Base-by-base conservation (phyloP, 1,139 yeast species). In the Pichia sp. region DNA sequence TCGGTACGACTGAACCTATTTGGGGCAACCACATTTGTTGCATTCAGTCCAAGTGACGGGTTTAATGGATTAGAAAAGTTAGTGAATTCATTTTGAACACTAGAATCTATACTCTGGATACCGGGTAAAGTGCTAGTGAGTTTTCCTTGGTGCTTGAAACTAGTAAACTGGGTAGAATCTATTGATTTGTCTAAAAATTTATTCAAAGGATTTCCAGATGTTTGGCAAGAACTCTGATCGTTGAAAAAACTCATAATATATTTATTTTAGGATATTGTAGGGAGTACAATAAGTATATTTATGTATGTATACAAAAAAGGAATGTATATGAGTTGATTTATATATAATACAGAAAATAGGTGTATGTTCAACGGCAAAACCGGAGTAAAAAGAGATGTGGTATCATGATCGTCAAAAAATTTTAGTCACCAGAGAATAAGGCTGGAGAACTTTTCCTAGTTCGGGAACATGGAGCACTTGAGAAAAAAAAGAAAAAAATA, bases 81-180 rank as follows among this genome's bases (percentile, higher is more conserved):
- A 18, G 47, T 39, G 37, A 51, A 56, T 6, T 55, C 58, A 24
- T 44, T 42, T 32, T 50, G 53, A 16, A 50, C 23, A 4, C 27
- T 5, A 6, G 7, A 22, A 39, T 54, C 61, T 23, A 51, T 45
- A 16, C 45, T 39, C 15, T 43, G 47, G 26, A 47, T 44, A 46
- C 42, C 46, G 45, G 47, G 51, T 30, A 40, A 39, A 6, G 22
- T 40, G 9, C 6, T 15, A 13, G 45, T n/a, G 24, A 6, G 11
- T 4, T 13, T 8, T 5, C 22, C 23, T 9, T 22, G 12, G 9
- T 36, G 32, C 25, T 44, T 44, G 12, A 42, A 24, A n/a, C 34
- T 34, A 22, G 18, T 30, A 15, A 34, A 12, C 13, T 38, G 23
- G n/a, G 37, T 4, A 18, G 25, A 15, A 4, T 39, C 43, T 37